Percentiles rank a stretch among this genome's conserved stretches.
Conservation (phyloP, 2,329 filamentous ascomycete genomes). For the Fusarium multiceps region DNA sequence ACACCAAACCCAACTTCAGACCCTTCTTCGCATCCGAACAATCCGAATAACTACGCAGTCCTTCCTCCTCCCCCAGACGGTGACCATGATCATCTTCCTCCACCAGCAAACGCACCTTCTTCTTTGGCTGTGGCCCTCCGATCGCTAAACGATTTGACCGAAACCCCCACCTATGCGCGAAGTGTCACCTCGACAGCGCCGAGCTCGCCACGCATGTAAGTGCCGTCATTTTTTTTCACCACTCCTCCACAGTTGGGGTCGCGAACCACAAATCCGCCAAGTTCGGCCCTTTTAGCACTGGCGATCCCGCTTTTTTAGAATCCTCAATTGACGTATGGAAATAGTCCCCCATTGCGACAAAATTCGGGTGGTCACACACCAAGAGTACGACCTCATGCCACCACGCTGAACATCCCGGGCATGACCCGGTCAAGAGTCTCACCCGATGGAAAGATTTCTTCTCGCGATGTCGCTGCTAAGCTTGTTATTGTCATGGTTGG, state of each 20-base stretch:
- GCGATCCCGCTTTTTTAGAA: conserved; percentile 28
- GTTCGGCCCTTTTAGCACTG: conserved; percentile 41
- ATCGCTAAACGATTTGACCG: conserved; percentile 59
- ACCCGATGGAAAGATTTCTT: conserved; percentile 92
- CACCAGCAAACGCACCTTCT: conserved; percentile 41
- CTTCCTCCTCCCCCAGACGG: conserved; percentile 52
- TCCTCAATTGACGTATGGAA: conserved; percentile 37
- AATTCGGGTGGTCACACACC: conserved; percentile 83
- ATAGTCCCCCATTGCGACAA: conserved; percentile 74
- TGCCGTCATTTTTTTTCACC: conserved; percentile 31
- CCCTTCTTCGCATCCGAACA: conserved; percentile 41
- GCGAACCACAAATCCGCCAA: conserved; percentile 37
- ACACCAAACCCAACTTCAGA: conserved; percentile 38
- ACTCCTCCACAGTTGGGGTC: conserved; percentile 24
- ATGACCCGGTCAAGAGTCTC: conserved; percentile 96
- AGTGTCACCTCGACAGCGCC: conserved; percentile 70
- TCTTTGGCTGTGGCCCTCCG: conserved; percentile 57
- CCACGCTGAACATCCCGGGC: conserved; percentile 95
- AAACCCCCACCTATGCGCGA: conserved; percentile 66
- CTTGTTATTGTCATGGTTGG: conserved; percentile 99
- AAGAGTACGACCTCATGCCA: conserved; percentile 82
- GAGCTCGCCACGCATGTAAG: conserved; percentile 69
- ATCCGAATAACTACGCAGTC: conserved; percentile 47
- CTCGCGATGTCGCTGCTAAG: conserved; percentile 94
- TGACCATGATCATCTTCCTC: conserved; percentile 46